These are phyloP conservation scores for Dillenia suffruticosa DNA, from an alignment of 164 flowering plant genomes.

Conservation along the genomic window DNA sequence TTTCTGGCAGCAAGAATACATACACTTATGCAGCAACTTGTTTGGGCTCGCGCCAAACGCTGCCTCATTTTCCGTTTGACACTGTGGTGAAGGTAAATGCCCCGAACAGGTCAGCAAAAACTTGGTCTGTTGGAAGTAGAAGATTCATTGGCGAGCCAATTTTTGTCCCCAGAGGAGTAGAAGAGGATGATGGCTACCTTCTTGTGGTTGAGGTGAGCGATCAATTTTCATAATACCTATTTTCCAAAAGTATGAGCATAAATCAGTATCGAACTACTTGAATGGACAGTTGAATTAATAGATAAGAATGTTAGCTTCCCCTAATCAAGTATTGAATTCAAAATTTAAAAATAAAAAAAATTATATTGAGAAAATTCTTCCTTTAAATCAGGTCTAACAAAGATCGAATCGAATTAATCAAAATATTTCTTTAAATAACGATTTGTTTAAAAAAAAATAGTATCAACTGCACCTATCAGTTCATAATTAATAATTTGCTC, in stretches of 20 bases:
- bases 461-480: no score
- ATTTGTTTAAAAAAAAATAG: no score
- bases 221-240: background rate
- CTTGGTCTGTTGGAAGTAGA: conserved; percentile 62
- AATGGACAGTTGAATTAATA: no score
- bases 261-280: no score
- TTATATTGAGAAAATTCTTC: no score
- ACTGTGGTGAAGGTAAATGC: conserved; percentile 55
- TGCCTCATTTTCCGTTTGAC: conserved; percentile 89
- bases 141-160: conserved; percentile 88
- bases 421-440: no score
- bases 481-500: no score
- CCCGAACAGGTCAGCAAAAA: conserved; percentile 13
- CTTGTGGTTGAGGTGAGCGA: conserved; percentile 75
- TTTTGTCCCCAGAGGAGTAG: conserved; percentile 50
- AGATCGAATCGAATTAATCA: no score
- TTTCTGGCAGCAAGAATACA: conserved; percentile 43
- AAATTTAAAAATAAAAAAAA: no score
- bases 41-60: conserved; percentile 51
- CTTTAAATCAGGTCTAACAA: no score
- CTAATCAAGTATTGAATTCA: no score
- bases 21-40: conserved; percentile 62
- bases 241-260: background rate
- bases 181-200: conserved; percentile 84
- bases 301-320: no score